A percentile compares a stretch with the other conserved stretches of the same genome.
phyloP scores from a whole-genome alignment of 371 early-diverging fungal species.

The Dichotomocladium elegans region DNA sequence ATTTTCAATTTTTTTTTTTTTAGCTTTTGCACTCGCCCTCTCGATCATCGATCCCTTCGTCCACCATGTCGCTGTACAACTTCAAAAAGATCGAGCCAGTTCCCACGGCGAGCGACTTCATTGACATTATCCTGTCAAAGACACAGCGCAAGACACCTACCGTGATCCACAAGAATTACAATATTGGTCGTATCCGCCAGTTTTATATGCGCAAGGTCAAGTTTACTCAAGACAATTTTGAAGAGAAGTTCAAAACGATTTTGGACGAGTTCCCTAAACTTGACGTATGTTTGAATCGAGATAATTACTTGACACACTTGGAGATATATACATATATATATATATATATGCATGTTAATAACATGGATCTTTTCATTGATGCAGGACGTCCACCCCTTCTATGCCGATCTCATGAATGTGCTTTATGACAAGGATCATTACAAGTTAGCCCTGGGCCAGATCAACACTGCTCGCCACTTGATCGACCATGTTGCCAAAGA shows the following conservation, averaged over 20 bases:
- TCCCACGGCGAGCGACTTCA: conserved; percentile 90
- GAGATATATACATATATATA: too few relatives aligned
- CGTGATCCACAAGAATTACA: conserved; percentile 94
- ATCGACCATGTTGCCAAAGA: conserved; percentile 98
- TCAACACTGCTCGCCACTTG: conserved; percentile 96
- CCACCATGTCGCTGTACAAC: conserved; percentile 76
- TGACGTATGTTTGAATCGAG: conserved; percentile 66
- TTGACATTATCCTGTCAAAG: conserved; percentile 98
- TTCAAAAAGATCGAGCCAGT: conserved; percentile 98
- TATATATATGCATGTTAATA: too few relatives aligned
- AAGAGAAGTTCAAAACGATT: conserved; percentile 93
- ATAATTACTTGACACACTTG: neutral
- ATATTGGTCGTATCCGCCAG: conserved; percentile 95
- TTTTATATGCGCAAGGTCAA: conserved; percentile 99
- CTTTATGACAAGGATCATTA: conserved; percentile 99
- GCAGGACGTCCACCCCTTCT: conserved; percentile 99
- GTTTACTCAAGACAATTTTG: conserved; percentile 98
- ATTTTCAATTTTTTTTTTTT: too few relatives aligned
- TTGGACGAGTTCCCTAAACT: conserved; percentile 98
- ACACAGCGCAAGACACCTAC: conserved; percentile 99
- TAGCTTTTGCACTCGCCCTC: too few relatives aligned
- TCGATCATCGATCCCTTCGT: too few relatives aligned
- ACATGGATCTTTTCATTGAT: neutral
- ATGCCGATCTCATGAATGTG: conserved; percentile 99
- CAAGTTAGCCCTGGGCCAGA: conserved; percentile 99